phyloP scores from a whole-genome alignment of 2,329 filamentous ascomycete species.

The Botryotinia narcissicola region DNA sequence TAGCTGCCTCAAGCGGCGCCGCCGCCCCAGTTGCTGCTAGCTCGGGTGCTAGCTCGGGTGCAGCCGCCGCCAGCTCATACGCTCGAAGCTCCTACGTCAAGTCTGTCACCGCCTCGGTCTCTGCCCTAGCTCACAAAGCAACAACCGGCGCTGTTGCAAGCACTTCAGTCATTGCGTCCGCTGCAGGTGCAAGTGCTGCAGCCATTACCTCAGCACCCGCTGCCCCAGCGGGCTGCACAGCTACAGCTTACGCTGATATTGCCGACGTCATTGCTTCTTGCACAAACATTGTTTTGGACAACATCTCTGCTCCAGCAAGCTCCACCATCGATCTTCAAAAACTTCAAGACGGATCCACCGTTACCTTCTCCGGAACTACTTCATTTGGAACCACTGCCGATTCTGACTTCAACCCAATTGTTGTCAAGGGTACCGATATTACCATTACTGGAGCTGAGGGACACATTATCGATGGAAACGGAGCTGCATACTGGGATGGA shows the following conservation, averaged over 20 bases:
- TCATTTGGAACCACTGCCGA: constrained; percentile 65
- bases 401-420: constrained; percentile 58
- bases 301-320: constrained; percentile 42
- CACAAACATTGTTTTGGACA: constrained; percentile 43
- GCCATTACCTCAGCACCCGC: background rate
- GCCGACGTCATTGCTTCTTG: constrained; percentile 43
- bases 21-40: background rate
- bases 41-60: too few relatives aligned
- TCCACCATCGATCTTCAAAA: constrained; percentile 43
- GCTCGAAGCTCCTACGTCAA: background rate
- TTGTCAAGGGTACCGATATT: constrained; percentile 31
- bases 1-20: background rate
- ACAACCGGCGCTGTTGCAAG: background rate
- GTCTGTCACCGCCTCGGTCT: background rate
- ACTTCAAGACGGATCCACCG: constrained; percentile 43
- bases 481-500: constrained; percentile 53
- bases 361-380: constrained; percentile 64
- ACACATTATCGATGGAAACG: constrained; percentile 51
- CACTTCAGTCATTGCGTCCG: background rate
- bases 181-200: background rate
- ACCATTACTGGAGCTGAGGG: constrained; percentile 30
- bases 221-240: constrained; percentile 45
- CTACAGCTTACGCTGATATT: constrained; percentile 47
- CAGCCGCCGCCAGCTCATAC: background rate
- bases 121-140: background rate